These are phyloP conservation scores for Nannizziopsis barbatae DNA, from an alignment of 2,329 filamentous ascomycete species.

Conservation along the genomic window DNA sequence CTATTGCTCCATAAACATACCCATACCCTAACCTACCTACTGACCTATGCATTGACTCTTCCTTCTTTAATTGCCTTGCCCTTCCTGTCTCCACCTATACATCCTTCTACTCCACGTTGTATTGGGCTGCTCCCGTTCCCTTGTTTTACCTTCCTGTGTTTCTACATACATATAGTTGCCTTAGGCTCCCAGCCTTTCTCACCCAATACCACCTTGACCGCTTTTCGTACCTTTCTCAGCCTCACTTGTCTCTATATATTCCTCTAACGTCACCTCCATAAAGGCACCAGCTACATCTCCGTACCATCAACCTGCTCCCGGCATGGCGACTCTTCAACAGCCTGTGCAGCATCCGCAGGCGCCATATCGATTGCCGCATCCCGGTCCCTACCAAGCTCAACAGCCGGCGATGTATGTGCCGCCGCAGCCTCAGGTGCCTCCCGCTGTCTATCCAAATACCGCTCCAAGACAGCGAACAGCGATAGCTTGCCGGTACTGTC, in stretches of 20 bases:
- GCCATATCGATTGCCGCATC: conserved; percentile 35
- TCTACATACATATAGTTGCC: neutral
- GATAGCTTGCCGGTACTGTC: conserved; percentile 43
- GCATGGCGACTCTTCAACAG: conserved; percentile 35
- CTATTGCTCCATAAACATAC: neutral
- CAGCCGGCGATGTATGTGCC: conserved; percentile 33
- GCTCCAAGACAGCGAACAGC: conserved; percentile 42
- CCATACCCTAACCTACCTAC: neutral
- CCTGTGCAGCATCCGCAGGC: conserved; percentile 33
- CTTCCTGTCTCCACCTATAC: conserved; percentile 6
- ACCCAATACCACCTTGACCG: too few relatives aligned
- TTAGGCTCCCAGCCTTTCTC: conserved; percentile 18
- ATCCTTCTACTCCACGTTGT: neutral
- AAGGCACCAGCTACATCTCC: conserved; percentile 14
- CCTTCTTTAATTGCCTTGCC: conserved; percentile 6
- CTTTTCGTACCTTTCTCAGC: conserved; percentile 16
- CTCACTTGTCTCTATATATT: conserved; percentile 18
- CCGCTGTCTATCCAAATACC: conserved; percentile 35
- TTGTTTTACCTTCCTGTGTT: conserved; percentile 3
- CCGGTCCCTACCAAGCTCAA: conserved; percentile 30
- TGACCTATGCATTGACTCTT: conserved; percentile 1
- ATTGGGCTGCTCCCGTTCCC: neutral
- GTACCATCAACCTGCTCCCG: conserved; percentile 27
- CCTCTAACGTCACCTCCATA: conserved; percentile 14
- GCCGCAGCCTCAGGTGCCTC: conserved; percentile 27